Percentiles rank a stretch among this genome's conserved stretches.
These are phyloP conservation scores for Talaromyces pinophilus DNA, from an alignment of 2,329 filamentous ascomycete species.

Conservation along the genomic window DNA sequence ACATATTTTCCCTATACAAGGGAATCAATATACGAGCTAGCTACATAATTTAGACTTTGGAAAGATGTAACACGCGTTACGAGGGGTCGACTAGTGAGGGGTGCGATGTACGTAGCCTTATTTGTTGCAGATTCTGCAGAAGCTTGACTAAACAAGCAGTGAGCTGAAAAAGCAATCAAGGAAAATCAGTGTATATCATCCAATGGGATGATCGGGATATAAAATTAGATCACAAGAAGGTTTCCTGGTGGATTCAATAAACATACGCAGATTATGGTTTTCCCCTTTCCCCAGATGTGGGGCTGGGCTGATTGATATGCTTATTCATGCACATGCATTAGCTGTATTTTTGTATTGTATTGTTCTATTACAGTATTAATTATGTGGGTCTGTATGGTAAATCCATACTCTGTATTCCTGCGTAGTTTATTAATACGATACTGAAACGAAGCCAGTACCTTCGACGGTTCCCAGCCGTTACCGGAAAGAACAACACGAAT, in stretches of 20 bases:
- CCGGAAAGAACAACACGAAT: background rate
- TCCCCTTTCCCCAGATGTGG: slow-evolving; percentile 2
- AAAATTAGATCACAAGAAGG: background rate
- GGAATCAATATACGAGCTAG: background rate
- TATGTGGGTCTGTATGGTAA: background rate
- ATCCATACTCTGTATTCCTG: rapidly evolving
- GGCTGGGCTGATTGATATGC: background rate
- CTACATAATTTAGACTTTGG: background rate
- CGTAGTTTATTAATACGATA: background rate
- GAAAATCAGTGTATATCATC: background rate
- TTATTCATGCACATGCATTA: slow-evolving; percentile 13
- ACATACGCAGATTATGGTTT: background rate
- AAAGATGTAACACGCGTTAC: background rate
- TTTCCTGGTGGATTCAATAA: background rate
- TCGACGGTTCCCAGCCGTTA: background rate
- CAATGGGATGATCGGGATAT: slow-evolving; percentile 9
- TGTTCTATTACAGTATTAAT: too few species aligned
- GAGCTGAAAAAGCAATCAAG: background rate
- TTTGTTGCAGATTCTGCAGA: background rate
- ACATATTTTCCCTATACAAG: background rate
- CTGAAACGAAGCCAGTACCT: background rate
- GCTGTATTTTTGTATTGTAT: slow-evolving; percentile 4
- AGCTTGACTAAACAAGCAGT: background rate
- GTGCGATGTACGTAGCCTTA: background rate
- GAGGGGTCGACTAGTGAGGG: background rate